Conservation (phyloP, 2,329 filamentous ascomycete genomes). For the Westerdykella ornata region DNA sequence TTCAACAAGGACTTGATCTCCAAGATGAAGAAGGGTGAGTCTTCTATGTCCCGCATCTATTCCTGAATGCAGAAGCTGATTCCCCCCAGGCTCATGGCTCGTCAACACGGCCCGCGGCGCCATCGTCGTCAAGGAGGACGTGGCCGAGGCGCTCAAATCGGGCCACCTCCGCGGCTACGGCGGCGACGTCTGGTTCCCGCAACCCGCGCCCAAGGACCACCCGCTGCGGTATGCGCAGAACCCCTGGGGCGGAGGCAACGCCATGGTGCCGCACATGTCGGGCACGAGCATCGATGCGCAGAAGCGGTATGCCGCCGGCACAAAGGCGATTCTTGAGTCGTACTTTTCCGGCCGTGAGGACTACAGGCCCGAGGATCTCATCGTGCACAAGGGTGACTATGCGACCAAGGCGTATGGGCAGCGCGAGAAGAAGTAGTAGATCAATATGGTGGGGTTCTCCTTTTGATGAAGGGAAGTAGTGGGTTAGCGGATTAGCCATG, state of each 20-base stretch:
- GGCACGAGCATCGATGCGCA: constrained; percentile 98
- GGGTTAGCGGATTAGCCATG: too few species aligned
- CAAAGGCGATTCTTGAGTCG: constrained; percentile 82
- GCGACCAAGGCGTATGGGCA: constrained; percentile 91
- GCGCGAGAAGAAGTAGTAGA: constrained; percentile 52
- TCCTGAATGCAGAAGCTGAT: too few species aligned
- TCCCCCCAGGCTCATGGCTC: constrained; percentile 70
- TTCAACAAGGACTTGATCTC: constrained; percentile 98
- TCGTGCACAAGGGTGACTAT: constrained; percentile 84
- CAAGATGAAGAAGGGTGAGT: constrained; percentile 94
- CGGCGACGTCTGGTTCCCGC: constrained; percentile 93
- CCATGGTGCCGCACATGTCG: constrained; percentile 98
- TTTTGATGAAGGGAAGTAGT: too few species aligned
- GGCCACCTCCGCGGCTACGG: constrained; percentile 87
- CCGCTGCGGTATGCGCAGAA: constrained; percentile 86
- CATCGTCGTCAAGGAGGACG: constrained; percentile 99
- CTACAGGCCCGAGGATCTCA: constrained; percentile 85
- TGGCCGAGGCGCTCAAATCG: constrained; percentile 83
- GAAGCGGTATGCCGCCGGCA: constrained; percentile 73
- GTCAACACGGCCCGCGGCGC: constrained; percentile 98
- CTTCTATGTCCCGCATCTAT: neutral
- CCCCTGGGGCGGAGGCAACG: constrained; percentile 94
- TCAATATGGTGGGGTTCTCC: too few species aligned
- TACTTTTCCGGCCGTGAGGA: constrained; percentile 85
- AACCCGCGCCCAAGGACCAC: constrained; percentile 92